Percentiles rank a stretch among this genome's conserved stretches.
Evolutionary conservation across 2,329 filamentous ascomycete genomes (phyloP).

Genomic region (Rhinocladiella similis): DNA sequence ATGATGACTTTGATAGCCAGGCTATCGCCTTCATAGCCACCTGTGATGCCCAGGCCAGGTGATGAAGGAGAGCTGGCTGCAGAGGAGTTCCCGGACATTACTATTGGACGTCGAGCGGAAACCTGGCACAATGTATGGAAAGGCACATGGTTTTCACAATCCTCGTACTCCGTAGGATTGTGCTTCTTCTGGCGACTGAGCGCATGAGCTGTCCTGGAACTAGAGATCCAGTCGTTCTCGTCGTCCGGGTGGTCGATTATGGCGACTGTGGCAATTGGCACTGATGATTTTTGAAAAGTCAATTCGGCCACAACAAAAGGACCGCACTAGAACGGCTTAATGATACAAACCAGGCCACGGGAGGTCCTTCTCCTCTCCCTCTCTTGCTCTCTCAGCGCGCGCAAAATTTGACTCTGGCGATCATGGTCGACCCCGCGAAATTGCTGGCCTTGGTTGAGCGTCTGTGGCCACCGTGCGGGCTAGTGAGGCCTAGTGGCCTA

Average conservation of each 20-base stretch:
- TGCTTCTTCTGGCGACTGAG: not conserved
- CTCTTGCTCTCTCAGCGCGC: too few species aligned
- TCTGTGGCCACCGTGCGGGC: not conserved
- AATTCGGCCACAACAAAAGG: too few species aligned
- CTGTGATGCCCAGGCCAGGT: constrained; percentile 18
- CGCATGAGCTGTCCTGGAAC: too few species aligned
- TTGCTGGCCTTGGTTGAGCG: not conserved
- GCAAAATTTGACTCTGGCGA: not conserved
- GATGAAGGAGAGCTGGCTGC: constrained; percentile 18
- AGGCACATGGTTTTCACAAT: too few species aligned
- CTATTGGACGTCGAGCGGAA: not conserved
- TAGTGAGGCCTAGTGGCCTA: not conserved
- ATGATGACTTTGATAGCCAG: constrained; percentile 45
- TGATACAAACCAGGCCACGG: too few species aligned
- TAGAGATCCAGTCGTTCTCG: too few species aligned
- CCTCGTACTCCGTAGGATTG: not conserved
- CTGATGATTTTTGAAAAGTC: too few species aligned
- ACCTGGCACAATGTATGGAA: not conserved
- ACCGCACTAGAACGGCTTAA: too few species aligned
- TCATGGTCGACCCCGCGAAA: not conserved
- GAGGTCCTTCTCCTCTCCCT: too few species aligned
- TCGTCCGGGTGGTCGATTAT: too few species aligned
- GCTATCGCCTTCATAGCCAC: constrained; percentile 31
- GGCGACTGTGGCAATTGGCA: too few species aligned
- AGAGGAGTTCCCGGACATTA: constrained; percentile 13